phyloP scores from a whole-genome alignment of 202 grass and related monocot species.

The Dendrocalamus latiflorus region DNA sequence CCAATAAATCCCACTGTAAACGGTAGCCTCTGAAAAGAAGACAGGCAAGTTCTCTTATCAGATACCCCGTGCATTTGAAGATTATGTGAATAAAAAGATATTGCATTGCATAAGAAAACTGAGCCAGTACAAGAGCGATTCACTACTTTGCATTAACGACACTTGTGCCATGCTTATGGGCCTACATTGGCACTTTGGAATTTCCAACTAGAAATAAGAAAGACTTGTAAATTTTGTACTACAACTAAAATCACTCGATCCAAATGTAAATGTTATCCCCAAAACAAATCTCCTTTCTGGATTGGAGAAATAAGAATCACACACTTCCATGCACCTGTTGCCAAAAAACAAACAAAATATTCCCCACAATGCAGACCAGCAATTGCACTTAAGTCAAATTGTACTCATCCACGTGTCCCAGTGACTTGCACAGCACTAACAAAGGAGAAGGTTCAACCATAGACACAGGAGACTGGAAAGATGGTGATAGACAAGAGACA shows the following conservation, averaged over 20 bases:
- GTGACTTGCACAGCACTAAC: background rate
- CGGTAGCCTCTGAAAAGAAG: conserved; percentile 63
- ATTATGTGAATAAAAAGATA: too few relatives aligned
- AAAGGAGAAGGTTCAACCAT: background rate
- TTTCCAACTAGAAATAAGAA: background rate
- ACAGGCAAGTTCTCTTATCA: background rate
- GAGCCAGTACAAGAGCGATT: background rate
- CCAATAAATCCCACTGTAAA: conserved; percentile 79
- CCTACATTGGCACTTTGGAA: background rate
- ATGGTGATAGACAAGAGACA: too few relatives aligned
- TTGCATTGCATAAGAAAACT: background rate
- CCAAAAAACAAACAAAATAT: background rate
- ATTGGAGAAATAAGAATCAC: background rate
- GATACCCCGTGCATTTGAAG: background rate
- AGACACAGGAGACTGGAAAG: background rate
- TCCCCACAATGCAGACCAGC: background rate
- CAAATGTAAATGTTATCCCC: background rate
- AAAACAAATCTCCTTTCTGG: background rate
- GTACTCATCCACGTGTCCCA: background rate
- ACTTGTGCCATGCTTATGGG: background rate
- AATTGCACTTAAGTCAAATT: background rate
- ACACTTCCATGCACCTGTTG: background rate
- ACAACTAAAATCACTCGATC: background rate
- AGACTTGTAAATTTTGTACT: background rate
- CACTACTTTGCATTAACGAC: background rate